phyloP scores from a whole-genome alignment of 1,284 basidiomycete genomes.

The Irpex sp. region DNA sequence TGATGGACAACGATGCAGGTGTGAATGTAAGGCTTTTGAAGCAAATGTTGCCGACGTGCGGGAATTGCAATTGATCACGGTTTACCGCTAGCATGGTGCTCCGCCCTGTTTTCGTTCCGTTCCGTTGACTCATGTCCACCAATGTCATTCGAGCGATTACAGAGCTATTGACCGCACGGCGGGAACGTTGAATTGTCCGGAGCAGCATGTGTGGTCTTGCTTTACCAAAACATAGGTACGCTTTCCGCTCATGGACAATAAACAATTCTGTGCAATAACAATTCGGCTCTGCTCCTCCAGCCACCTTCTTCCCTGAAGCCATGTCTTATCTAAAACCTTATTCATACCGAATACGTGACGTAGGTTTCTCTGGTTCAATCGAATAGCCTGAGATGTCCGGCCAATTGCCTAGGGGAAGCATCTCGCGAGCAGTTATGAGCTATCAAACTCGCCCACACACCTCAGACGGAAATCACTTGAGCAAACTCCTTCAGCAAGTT shows the following conservation, averaged over 20 bases:
- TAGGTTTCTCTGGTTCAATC: background rate
- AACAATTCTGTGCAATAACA: background rate
- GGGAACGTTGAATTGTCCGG: background rate
- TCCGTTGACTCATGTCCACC: constrained; percentile 4
- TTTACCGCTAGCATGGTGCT: background rate
- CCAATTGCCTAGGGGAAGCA: background rate
- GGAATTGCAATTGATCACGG: background rate
- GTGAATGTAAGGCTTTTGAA: background rate
- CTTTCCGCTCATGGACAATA: background rate
- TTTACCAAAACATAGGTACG: background rate
- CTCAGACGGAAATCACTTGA: background rate
- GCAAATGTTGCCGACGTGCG: background rate
- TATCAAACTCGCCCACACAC: background rate
- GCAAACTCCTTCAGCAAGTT: background rate
- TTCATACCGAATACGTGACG: background rate
- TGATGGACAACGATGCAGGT: too few relatives aligned
- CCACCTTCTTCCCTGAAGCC: background rate
- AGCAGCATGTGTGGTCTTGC: background rate
- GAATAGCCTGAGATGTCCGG: background rate
- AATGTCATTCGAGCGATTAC: background rate
- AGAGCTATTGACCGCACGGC: too few relatives aligned
- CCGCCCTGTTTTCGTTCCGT: constrained; percentile 9
- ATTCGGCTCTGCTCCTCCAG: background rate
- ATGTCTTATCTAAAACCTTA: background rate
- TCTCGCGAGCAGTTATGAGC: background rate